Evolutionary conservation across 2,329 filamentous ascomycete genomes (phyloP).

Genomic region (Myotisia sp.): DNA sequence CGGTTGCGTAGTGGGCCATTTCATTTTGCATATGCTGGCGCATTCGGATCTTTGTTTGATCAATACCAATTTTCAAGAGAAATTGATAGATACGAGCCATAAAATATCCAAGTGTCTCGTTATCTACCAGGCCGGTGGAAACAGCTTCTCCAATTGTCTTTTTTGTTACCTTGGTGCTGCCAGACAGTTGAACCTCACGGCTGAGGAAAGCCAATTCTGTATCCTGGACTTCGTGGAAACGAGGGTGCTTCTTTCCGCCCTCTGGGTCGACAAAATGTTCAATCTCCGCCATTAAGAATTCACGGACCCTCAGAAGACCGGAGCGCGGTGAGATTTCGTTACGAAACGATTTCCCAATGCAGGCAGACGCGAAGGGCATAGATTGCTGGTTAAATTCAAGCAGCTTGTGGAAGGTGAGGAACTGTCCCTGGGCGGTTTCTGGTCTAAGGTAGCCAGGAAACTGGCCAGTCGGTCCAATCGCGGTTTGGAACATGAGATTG

Average conservation of each 20-base stretch:
- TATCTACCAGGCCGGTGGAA: conserved; percentile 68
- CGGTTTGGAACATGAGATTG: conserved; percentile 97
- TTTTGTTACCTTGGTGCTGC: conserved; percentile 60
- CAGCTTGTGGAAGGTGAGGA: conserved; percentile 91
- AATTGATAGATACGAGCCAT: conserved; percentile 85
- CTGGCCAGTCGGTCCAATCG: conserved; percentile 85
- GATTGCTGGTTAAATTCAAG: conserved; percentile 88
- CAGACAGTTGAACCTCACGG: conserved; percentile 69
- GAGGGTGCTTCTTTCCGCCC: conserved; percentile 82
- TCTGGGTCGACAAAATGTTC: conserved; percentile 96
- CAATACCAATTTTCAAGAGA: conserved; percentile 74
- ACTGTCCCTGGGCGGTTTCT: conserved; percentile 96
- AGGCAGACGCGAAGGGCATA: conserved; percentile 95
- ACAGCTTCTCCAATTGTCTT: conserved; percentile 80
- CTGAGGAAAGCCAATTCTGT: conserved; percentile 73
- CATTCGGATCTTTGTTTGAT: conserved; percentile 80
- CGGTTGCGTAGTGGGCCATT: conserved; percentile 86
- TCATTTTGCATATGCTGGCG: conserved; percentile 90
- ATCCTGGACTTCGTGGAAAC: conserved; percentile 74
- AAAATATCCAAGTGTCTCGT: conserved; percentile 97
- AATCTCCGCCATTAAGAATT: conserved; percentile 98
- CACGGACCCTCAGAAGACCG: conserved; percentile 82
- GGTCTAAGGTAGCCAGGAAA: conserved; percentile 73
- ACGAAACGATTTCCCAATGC: conserved; percentile 93
- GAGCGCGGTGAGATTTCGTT: conserved; percentile 93